Conservation (phyloP, 2,329 filamentous ascomycete species). For the Fusarium verticillioides region DNA sequence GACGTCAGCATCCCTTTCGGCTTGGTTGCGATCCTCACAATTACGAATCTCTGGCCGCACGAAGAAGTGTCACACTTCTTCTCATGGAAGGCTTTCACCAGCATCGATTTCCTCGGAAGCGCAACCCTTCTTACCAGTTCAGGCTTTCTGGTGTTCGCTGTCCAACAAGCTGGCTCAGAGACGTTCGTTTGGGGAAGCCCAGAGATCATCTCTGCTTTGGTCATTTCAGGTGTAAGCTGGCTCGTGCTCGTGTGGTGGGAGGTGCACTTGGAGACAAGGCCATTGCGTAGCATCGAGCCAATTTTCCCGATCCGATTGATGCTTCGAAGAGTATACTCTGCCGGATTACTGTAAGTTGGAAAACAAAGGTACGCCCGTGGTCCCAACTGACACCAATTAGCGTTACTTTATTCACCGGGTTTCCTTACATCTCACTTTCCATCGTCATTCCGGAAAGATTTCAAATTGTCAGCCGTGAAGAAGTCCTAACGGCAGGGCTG, state of each 20-base stretch:
- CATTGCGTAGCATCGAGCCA: slow-evolving; percentile 58
- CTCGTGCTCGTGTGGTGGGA: slow-evolving; percentile 64
- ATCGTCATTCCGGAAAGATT: slow-evolving; percentile 69
- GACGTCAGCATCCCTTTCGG: slow-evolving; percentile 61
- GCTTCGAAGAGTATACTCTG: slow-evolving; percentile 60
- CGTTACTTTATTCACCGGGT: slow-evolving; percentile 67
- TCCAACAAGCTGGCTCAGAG: slow-evolving; percentile 67
- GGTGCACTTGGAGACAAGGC: slow-evolving; percentile 53
- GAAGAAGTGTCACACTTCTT: slow-evolving; percentile 51
- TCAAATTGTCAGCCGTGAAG: slow-evolving; percentile 67
- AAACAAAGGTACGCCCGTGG: background rate
- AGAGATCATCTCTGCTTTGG: slow-evolving; percentile 61
- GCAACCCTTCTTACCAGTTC: slow-evolving; percentile 62
- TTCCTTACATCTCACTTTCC: slow-evolving; percentile 67
- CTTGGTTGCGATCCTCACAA: slow-evolving; percentile 56
- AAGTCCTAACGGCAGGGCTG: slow-evolving; percentile 64
- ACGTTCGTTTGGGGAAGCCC: slow-evolving; percentile 63
- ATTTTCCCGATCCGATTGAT: slow-evolving; percentile 65
- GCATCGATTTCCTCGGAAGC: slow-evolving; percentile 65
- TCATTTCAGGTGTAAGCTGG: slow-evolving; percentile 60
- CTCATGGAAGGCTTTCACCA: slow-evolving; percentile 56
- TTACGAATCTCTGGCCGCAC: slow-evolving; percentile 60
- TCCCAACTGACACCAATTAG: slow-evolving; percentile 48
- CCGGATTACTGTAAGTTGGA: slow-evolving; percentile 59
- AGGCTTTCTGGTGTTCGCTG: slow-evolving; percentile 64